Conservation (phyloP, 305 asterid species). For the Solanum aculeatissimum region DNA sequence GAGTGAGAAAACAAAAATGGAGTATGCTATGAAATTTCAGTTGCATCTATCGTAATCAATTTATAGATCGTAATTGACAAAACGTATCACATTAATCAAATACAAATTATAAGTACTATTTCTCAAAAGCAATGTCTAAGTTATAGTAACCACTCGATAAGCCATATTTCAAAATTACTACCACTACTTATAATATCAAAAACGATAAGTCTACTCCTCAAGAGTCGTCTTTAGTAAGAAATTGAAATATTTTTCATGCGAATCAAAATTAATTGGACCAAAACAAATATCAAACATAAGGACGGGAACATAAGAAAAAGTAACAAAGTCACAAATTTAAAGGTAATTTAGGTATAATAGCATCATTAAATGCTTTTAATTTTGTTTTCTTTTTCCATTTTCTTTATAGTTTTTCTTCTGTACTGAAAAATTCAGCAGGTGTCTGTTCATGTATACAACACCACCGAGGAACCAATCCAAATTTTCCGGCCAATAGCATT, state of each 20-base stretch:
- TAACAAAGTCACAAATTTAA: neutral
- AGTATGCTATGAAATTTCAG: neutral
- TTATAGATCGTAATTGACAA: neutral
- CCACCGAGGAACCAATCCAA: neutral
- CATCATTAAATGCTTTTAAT: neutral
- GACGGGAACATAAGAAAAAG: neutral
- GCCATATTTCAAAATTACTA: neutral
- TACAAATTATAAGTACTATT: neutral
- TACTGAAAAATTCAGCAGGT: neutral
- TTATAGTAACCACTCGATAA: neutral
- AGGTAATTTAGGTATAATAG: neutral
- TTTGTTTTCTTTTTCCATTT: neutral
- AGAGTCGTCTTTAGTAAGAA: neutral
- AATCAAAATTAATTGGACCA: neutral
- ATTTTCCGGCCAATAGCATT: neutral
- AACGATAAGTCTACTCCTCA: neutral
- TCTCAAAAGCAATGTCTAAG: neutral
- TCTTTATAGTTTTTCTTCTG: neutral
- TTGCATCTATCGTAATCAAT: neutral
- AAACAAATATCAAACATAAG: neutral
- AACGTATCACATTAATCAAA: neutral
- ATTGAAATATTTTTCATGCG: neutral
- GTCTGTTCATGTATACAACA: neutral
- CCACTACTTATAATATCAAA: neutral
- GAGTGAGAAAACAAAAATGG: neutral